phyloP scores from a whole-genome alignment of 2,329 filamentous ascomycete species.

The Aspergillus pseudoviridinutans region DNA sequence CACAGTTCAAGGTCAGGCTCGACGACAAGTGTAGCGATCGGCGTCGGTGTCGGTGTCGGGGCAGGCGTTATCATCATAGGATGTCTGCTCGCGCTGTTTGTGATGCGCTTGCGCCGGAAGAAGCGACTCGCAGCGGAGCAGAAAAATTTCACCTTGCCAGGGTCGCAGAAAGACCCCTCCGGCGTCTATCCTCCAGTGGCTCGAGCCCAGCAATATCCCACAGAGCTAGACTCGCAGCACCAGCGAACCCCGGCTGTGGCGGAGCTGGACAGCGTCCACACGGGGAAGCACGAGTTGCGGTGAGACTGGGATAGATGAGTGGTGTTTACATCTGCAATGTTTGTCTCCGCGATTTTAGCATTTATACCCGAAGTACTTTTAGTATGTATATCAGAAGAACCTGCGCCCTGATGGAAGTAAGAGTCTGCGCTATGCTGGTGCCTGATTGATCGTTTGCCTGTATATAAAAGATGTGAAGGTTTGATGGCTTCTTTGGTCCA shows the following conservation, averaged over 20 bases:
- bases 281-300: background rate
- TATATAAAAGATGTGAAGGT: background rate
- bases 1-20: background rate
- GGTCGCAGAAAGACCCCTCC: background rate
- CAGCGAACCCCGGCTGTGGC: background rate
- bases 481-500: background rate
- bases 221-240: background rate
- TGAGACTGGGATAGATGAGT: background rate
- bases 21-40: background rate
- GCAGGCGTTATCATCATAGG: background rate
- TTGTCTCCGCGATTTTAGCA: background rate
- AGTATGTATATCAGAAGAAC: background rate
- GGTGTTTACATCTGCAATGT: background rate
- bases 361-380: background rate
- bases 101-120: background rate
- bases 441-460: background rate
- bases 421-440: background rate
- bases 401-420: background rate
- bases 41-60: background rate
- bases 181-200: background rate
- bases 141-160: background rate
- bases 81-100: background rate
- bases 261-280: background rate
- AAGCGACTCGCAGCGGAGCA: background rate
- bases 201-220: background rate